Evolutionary conservation across 108 stramenopile species (phyloP).

Genomic region (Nitzschia putrida): DNA sequence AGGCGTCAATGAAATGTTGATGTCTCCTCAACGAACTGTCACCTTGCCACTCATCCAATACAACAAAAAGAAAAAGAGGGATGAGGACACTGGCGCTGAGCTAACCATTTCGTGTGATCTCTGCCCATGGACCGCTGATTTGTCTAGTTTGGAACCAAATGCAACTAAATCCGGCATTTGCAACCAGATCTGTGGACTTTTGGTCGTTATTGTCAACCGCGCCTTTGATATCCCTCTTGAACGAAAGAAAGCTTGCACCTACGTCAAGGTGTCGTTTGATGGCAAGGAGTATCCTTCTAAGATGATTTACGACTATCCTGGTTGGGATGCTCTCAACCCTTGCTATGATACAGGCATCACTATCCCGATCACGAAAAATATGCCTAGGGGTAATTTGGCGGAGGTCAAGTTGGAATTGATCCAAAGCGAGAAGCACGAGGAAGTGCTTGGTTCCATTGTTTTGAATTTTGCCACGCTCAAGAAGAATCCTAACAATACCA

Average conservation of each 20-base stretch:
- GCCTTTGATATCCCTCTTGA: conserved; percentile 54
- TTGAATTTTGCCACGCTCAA: conserved; percentile 31
- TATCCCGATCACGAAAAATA: conserved; percentile 21
- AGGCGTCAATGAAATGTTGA: conserved; percentile 48
- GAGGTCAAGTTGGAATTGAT: conserved; percentile 47
- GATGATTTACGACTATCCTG: conserved; percentile 50
- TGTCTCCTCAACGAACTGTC: conserved; percentile 28
- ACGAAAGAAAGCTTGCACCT: conserved; percentile 45
- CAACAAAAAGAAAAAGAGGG: conserved; percentile 12
- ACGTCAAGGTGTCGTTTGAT: conserved; percentile 57
- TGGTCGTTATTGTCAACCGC: conserved; percentile 50
- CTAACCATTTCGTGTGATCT: conserved; percentile 51
- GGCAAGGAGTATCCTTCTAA: conserved; percentile 35
- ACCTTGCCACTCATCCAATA: conserved; percentile 7
- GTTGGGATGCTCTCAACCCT: conserved; percentile 59
- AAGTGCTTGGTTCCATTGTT: conserved; percentile 35
- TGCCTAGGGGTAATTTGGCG: conserved; percentile 9
- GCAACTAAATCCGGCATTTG: neutral
- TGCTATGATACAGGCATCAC: conserved; percentile 22
- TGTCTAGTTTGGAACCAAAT: conserved; percentile 11
- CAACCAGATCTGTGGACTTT: conserved; percentile 48
- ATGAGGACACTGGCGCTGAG: conserved; percentile 42
- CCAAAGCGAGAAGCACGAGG: conserved; percentile 27
- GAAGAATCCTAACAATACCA: conserved; percentile 31
- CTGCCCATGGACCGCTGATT: conserved; percentile 21